A percentile compares a stretch with the other conserved stretches of the same genome.
Evolutionary conservation across 768 basidiomycete species (phyloP).

Genomic region (Boletus huronensis): DNA sequence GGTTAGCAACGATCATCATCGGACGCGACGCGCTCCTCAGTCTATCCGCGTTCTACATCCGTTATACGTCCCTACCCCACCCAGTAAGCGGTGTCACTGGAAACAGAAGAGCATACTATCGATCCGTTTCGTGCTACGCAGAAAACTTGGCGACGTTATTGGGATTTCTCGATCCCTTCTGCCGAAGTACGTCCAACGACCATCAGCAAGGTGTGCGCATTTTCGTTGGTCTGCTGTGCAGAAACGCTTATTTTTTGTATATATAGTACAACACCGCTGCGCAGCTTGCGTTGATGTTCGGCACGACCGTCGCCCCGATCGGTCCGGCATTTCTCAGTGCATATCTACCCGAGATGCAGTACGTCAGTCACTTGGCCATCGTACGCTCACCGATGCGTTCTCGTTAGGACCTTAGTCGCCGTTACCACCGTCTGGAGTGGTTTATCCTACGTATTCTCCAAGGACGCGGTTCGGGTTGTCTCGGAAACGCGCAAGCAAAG

Average conservation of each 20-base stretch:
- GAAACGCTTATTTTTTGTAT: background rate
- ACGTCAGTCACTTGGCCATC: conserved; percentile 31
- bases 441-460: conserved; percentile 73
- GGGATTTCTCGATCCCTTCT: conserved; percentile 94
- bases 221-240: background rate
- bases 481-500: conserved; percentile 35
- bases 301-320: conserved; percentile 81
- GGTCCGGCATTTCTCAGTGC: conserved; percentile 53
- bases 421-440: conserved; percentile 93
- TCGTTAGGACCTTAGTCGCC: conserved; percentile 75
- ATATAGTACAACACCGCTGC: conserved; percentile 84
- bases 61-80: conserved; percentile 82
- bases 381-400: background rate
- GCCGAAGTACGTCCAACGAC: conserved; percentile 90
- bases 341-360: conserved; percentile 72
- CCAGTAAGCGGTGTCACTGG: conserved; percentile 51
- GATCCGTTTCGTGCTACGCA: conserved; percentile 29
- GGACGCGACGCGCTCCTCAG: conserved; percentile 86
- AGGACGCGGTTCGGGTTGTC: conserved; percentile 66
- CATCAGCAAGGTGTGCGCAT: conserved; percentile 76
- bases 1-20: conserved; percentile 80
- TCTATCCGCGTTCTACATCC: conserved; percentile 88
- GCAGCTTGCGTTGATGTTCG: conserved; percentile 88
- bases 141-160: conserved; percentile 92
- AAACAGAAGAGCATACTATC: conserved; percentile 1